A percentile compares a stretch with the other conserved stretches of the same genome.
Evolutionary conservation across 441 rosid species (phyloP).

Genomic region (Aleurites moluccanus): DNA sequence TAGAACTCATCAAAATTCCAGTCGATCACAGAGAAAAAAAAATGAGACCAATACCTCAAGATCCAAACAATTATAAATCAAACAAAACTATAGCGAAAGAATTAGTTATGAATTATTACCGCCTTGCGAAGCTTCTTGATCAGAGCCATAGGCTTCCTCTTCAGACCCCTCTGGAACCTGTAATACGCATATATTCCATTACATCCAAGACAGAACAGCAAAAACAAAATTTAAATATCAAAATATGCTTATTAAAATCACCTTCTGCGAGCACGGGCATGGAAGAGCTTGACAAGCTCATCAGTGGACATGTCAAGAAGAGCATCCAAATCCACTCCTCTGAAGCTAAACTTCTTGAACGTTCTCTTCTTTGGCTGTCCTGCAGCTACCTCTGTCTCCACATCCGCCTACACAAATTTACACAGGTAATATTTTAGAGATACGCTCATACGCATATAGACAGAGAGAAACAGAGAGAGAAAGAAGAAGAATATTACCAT

Average conservation of each 20-base stretch:
- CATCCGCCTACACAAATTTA: conserved; percentile 45
- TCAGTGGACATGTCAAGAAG: conserved; percentile 72
- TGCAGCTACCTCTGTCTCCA: conserved; percentile 46
- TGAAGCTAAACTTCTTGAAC: conserved; percentile 70
- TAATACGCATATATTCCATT: neutral
- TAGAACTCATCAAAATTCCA: too few species aligned
- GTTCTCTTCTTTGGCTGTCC: conserved; percentile 70
- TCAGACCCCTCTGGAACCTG: conserved; percentile 81
- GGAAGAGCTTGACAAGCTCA: conserved; percentile 69
- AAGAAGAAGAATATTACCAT: conserved; percentile 27
- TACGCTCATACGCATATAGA: neutral
- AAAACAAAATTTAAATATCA: too few species aligned
- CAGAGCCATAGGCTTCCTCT: conserved; percentile 81
- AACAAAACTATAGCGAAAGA: neutral
- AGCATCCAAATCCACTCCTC: conserved; percentile 71
- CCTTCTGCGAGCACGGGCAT: conserved; percentile 75
- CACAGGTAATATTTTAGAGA: neutral
- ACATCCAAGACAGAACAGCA: neutral
- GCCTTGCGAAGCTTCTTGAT: conserved; percentile 82
- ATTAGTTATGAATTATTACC: conserved; percentile 34
- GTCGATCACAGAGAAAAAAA: neutral
- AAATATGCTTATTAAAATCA: neutral
- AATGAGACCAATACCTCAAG: neutral
- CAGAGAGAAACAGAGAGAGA: neutral
- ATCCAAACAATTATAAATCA: neutral